Percentiles rank a stretch among this genome's conserved stretches.
phyloP scores from a whole-genome alignment of 495 filamentous ascomycete species.

The Talaromyces trachyspermus region DNA sequence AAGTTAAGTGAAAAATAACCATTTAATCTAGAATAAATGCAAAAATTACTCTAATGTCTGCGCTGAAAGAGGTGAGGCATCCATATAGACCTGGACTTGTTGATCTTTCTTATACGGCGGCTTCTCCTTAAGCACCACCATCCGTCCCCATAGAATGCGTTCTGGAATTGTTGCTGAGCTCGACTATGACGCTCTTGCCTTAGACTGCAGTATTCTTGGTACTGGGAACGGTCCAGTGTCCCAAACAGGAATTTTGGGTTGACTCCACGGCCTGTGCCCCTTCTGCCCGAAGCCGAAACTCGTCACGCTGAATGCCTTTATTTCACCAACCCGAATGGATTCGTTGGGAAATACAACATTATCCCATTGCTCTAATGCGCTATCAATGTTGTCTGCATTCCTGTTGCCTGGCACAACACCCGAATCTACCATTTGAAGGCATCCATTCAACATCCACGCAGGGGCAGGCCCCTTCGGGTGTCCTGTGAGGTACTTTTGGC shows the following conservation, averaged over 20 bases:
- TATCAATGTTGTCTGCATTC: constrained; percentile 19
- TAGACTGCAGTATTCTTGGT: too few relatives aligned
- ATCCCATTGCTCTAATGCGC: constrained; percentile 7
- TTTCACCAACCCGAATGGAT: constrained; percentile 3
- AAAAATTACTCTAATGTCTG: too few relatives aligned
- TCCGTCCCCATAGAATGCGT: too few relatives aligned
- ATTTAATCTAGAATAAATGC: too few relatives aligned
- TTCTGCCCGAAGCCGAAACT: constrained; percentile 23
- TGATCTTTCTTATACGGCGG: too few relatives aligned
- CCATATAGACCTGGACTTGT: too few relatives aligned
- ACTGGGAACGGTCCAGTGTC: too few relatives aligned
- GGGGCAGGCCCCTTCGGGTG: constrained; percentile 20
- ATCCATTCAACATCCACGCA: constrained; percentile 21
- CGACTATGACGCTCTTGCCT: too few relatives aligned
- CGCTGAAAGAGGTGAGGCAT: too few relatives aligned
- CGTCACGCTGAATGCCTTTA: constrained; percentile 14
- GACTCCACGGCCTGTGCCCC: constrained; percentile 14
- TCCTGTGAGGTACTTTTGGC: constrained; percentile 18
- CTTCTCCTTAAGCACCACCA: too few relatives aligned
- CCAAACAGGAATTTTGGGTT: constrained; percentile 14
- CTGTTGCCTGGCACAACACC: constrained; percentile 17
- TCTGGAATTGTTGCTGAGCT: too few relatives aligned
- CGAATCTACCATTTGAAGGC: constrained; percentile 13
- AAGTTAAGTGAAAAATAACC: too few relatives aligned
- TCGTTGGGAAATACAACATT: constrained; percentile 10